Conservation (phyloP, 805 yeast species). For the Wickerhamiella domercqiae region DNA sequence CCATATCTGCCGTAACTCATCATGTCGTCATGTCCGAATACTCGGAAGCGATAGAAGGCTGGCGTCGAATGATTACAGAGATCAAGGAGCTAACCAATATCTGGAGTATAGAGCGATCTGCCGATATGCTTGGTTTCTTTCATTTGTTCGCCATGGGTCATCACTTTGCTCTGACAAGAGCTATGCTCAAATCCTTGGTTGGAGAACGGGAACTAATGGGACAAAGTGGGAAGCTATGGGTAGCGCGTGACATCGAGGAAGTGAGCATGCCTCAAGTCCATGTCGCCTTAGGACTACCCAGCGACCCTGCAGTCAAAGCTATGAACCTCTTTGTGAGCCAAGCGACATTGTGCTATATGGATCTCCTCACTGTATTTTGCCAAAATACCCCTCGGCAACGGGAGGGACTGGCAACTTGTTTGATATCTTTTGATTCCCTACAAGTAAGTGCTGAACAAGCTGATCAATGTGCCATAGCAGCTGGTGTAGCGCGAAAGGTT, state of each 20-base stretch:
- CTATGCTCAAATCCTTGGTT: slow-evolving; percentile 15
- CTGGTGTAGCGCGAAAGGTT: slow-evolving; percentile 13
- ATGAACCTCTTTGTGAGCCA: slow-evolving; percentile 21
- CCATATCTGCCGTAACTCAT: slow-evolving; percentile 17
- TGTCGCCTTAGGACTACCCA: slow-evolving; percentile 13
- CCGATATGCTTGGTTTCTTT: slow-evolving; percentile 22
- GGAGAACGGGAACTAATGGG: slow-evolving; percentile 10
- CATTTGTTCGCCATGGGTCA: slow-evolving; percentile 19
- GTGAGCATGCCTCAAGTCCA: slow-evolving; percentile 20
- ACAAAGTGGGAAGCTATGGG: slow-evolving; percentile 18
- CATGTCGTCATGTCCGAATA: slow-evolving; percentile 11
- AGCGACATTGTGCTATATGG: slow-evolving; percentile 32
- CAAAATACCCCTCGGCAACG: slow-evolving; percentile 75
- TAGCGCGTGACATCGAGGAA: slow-evolving; percentile 28
- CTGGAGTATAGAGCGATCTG: slow-evolving; percentile 13
- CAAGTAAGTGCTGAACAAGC: slow-evolving; percentile 60
- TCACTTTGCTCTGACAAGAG: slow-evolving; percentile 20
- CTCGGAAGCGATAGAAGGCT: slow-evolving; percentile 14
- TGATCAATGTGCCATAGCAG: slow-evolving; percentile 29
- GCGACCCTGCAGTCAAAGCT: slow-evolving; percentile 5
- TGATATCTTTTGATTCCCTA: slow-evolving; percentile 56
- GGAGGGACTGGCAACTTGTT: slow-evolving; percentile 46
- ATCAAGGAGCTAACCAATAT: slow-evolving; percentile 12
- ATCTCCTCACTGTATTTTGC: slow-evolving; percentile 30
- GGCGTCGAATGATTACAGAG: slow-evolving; percentile 10